Base-by-base conservation (phyloP, 2,329 filamentous ascomycete genomes). In the Calonectria henricotiae region DNA sequence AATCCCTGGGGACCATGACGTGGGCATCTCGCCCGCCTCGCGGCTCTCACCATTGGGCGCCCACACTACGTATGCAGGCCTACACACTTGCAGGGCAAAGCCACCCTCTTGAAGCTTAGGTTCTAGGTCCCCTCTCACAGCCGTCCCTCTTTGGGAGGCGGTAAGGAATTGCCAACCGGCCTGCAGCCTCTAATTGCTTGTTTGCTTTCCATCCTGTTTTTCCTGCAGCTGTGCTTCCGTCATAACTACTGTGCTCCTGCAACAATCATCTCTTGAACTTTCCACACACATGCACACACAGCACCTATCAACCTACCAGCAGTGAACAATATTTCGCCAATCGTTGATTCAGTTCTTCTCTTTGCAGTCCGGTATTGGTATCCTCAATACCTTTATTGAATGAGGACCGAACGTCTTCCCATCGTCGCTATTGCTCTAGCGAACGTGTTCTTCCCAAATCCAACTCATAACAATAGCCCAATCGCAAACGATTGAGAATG, bases 11-110 rank as follows among this genome's bases (percentile, higher is more conserved):
- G 32, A 65, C 69, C 75, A 77, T 77, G 75, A 77, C 75, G 75
- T 77, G 75, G 75, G 74, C 73, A 69, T 70, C 67, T 71, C 63
- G 64, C 73, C 67, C 74, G 61, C 69, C 75, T 71, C 70, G 67
- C 74, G 67, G 66, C 39, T 61, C 62, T 71, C 60, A 69, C 69
- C 65, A 74, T 76, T 76, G 73, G 75, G 65, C 69, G 71, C 69
- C 58, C 68, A 76, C 65, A 37, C 62, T 66, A 65, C 65, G 62
- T 49, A 54, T 58, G 65, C 54, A 71, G 41, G 66, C 61, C 64
- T 46, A 49, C 71, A 63, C 64, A 54, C 71, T 65, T 77, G 75
- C 74, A 77, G 72, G 68, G 67, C 69, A 69, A 74, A 75, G 75
- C 75, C 75, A 75, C 75, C 39, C 44, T 65, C 60, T 58, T 60